A percentile compares a stretch with the other conserved stretches of the same genome.
Evolutionary conservation across 2,329 filamentous ascomycete genomes (phyloP).

Genomic region (Venturia nashicola): DNA sequence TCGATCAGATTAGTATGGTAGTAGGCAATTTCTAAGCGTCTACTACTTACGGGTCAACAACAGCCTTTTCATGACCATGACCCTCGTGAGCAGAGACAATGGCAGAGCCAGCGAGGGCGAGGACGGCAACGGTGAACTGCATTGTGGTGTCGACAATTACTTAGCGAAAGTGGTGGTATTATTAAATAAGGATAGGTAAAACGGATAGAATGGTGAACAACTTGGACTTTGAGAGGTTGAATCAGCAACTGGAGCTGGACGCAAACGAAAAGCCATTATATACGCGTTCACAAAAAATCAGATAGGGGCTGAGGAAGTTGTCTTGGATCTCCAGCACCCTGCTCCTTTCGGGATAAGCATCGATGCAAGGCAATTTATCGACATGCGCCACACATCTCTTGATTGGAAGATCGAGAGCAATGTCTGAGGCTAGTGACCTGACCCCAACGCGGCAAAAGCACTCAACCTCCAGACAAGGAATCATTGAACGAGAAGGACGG

Average conservation of each 20-base stretch:
- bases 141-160: slow-evolving; percentile 15
- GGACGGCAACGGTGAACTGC: slow-evolving; percentile 19
- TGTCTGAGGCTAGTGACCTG: neutral
- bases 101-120: slow-evolving; percentile 20
- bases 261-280: no score
- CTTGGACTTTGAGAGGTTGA: neutral
- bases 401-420: neutral
- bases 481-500: neutral
- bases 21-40: neutral
- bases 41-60: slow-evolving; percentile 13
- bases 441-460: neutral
- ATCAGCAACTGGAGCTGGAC: neutral
- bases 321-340: neutral
- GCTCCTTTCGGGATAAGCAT: neutral
- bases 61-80: slow-evolving; percentile 5
- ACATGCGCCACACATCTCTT: neutral
- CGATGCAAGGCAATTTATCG: neutral
- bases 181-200: neutral
- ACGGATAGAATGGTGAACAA: neutral
- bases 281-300: neutral
- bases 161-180: slow-evolving; percentile 1
- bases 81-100: slow-evolving; percentile 13
- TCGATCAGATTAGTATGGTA: neutral
- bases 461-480: neutral
- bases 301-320: neutral